Conservation (phyloP, 116 monocot species). For the Papilionanthe hybrid region DNA sequence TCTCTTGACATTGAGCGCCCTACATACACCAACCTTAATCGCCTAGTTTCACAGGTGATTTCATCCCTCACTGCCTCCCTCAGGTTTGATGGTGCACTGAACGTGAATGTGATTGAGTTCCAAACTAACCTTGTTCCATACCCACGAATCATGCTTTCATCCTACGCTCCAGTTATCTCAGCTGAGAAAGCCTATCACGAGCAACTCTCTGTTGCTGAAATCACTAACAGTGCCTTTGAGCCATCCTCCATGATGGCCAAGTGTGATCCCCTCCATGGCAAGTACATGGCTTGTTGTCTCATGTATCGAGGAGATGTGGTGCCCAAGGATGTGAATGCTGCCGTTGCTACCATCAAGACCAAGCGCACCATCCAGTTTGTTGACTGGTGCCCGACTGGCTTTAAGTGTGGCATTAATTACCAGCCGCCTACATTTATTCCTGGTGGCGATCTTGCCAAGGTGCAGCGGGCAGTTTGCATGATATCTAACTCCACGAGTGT, state of each 20-base stretch:
- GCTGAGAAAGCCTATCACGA: constrained; percentile 65
- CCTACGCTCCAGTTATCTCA: constrained; percentile 57
- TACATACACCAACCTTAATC: no score
- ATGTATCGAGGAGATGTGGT: constrained; percentile 67
- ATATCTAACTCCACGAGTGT: constrained; percentile 42
- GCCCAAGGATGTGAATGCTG: constrained; percentile 62
- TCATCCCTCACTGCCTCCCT: no score
- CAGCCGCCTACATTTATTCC: constrained; percentile 52
- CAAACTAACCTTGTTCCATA: no score
- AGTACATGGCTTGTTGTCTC: constrained; percentile 67
- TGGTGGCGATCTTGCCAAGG: constrained; percentile 46
- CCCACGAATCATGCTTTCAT: constrained; percentile 69
- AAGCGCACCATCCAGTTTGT: constrained; percentile 63
- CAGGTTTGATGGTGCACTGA: no score
- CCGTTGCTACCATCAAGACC: constrained; percentile 56
- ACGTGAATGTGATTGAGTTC: no score
- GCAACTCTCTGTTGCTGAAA: constrained; percentile 65
- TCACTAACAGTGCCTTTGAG: constrained; percentile 57
- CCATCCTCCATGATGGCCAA: constrained; percentile 68
- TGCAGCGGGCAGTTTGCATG: constrained; percentile 47
- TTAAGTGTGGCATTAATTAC: constrained; percentile 67
- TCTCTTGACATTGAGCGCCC: no score
- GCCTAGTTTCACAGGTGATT: no score
- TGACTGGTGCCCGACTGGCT: constrained; percentile 63
- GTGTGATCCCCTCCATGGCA: constrained; percentile 59